Conservation (phyloP, 2,329 filamentous ascomycete species). For the Aspergillus pseudoviridinutans region DNA sequence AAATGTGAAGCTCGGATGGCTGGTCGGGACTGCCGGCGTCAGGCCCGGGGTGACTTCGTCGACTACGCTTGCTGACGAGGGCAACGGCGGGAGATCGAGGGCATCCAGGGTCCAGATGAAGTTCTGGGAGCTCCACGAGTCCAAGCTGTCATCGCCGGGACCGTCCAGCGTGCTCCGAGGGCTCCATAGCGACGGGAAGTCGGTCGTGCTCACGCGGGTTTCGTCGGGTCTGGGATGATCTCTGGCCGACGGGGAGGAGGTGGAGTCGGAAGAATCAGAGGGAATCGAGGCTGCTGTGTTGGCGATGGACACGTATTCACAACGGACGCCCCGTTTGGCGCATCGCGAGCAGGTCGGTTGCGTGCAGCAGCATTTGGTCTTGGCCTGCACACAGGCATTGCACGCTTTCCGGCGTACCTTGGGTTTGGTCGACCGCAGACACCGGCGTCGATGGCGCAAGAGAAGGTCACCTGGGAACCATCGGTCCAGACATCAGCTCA, state of each 20-base stretch:
- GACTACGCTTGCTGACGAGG: not conserved
- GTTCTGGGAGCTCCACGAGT: slow-evolving; percentile 1
- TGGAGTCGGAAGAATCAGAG: not conserved
- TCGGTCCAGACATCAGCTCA: not conserved
- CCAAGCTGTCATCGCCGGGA: not conserved
- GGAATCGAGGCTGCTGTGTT: not conserved
- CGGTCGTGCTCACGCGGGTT: not conserved
- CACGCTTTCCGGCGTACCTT: slow-evolving; percentile 16
- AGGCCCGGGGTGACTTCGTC: not conserved
- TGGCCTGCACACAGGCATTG: slow-evolving; percentile 18
- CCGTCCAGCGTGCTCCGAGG: not conserved
- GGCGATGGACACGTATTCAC: slow-evolving; percentile 1
- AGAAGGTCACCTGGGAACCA: slow-evolving; percentile 10
- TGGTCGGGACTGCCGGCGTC: not conserved
- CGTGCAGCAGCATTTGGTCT: slow-evolving; percentile 17
- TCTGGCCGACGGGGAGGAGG: not conserved
- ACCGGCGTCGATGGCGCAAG: slow-evolving; percentile 17
- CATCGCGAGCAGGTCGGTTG: slow-evolving; percentile 15
- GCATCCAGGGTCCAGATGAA: slow-evolving; percentile 1
- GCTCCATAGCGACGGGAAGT: not conserved
- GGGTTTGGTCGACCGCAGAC: slow-evolving; percentile 8
- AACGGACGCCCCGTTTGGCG: slow-evolving; percentile 9
- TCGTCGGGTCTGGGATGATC: not conserved
- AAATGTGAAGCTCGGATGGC: not conserved
- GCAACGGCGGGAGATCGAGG: slow-evolving; percentile 1